Percentiles rank a stretch among this genome's conserved stretches.
phyloP scores from a whole-genome alignment of 208 protist genomes.

The Trypanosoma melophagium region DNA sequence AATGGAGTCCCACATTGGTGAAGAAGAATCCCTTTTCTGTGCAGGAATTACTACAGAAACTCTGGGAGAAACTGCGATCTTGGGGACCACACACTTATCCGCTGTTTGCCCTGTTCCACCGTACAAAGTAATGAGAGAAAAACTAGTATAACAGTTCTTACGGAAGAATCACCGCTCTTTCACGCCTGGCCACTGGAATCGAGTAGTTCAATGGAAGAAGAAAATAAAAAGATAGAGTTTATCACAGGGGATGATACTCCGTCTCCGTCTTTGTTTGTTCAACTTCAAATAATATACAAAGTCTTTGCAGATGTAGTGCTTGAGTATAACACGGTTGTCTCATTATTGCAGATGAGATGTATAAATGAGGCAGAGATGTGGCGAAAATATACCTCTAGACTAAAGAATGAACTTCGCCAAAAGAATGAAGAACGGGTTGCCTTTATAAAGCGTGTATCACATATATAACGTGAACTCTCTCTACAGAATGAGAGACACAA shows the following conservation, averaged over 20 bases:
- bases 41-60: neutral
- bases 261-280: constrained; percentile 12
- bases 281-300: constrained; percentile 1
- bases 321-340: constrained; percentile 18
- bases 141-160: neutral
- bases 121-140: neutral
- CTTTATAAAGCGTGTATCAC: constrained; percentile 3
- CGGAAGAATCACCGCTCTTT: neutral
- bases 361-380: neutral
- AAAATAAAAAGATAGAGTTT: neutral
- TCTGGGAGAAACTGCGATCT: neutral
- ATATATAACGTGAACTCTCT: constrained; percentile 11
- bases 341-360: neutral
- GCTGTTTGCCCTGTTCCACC: constrained; percentile 5
- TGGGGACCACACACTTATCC: neutral
- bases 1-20: neutral
- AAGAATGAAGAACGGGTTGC: neutral
- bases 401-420: constrained; percentile 10
- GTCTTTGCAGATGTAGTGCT: constrained; percentile 7
- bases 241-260: neutral
- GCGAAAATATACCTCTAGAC: neutral
- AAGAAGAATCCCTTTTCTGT: constrained; percentile 1
- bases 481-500: neutral
- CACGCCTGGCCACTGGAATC: constrained; percentile 2
- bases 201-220: neutral